Evolutionary conservation across 169 alveolate species (phyloP).

Genomic region (Cryptosporidium canis): DNA sequence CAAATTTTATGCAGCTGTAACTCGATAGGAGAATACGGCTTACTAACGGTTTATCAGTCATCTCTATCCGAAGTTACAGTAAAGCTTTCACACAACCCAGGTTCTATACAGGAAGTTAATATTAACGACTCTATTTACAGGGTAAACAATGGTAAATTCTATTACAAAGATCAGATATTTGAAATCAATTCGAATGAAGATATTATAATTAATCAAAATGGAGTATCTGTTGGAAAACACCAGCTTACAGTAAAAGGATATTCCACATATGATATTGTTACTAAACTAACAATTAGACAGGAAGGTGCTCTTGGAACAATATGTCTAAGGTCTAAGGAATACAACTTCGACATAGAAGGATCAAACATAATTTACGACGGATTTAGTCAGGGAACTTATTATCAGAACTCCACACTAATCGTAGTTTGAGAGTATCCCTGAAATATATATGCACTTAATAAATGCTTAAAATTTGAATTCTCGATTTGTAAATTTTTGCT

Average conservation of each 20-base stretch:
- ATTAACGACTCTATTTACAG: conserved; percentile 4
- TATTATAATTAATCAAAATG: not conserved
- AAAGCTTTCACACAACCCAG: conserved; percentile 61
- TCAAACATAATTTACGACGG: conserved; percentile 11
- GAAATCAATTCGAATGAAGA: conserved; percentile 9
- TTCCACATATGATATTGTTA: conserved; percentile 6
- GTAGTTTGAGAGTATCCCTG: conserved; percentile 8
- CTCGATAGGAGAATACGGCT: conserved; percentile 42
- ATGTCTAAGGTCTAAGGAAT: conserved; percentile 25
- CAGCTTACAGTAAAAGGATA: not conserved
- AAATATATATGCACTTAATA: not conserved
- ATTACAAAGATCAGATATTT: conserved; percentile 47
- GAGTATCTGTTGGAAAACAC: not conserved
- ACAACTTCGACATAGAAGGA: conserved; percentile 26
- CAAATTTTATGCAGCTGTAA: conserved; percentile 31
- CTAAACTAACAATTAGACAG: conserved; percentile 40
- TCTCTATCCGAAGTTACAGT: conserved; percentile 21
- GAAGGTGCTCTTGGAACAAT: conserved; percentile 60
- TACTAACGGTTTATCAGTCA: not conserved
- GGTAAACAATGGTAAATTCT: conserved; percentile 40
- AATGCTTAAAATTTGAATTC: no score
- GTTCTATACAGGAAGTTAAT: conserved; percentile 51
- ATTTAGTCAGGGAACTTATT: conserved; percentile 23
- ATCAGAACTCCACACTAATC: conserved; percentile 33
- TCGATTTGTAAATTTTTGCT: no score